Percentiles rank a stretch among this genome's conserved stretches.
phyloP scores from a whole-genome alignment of 345 rosid species.

The Pistacia integerrima region DNA sequence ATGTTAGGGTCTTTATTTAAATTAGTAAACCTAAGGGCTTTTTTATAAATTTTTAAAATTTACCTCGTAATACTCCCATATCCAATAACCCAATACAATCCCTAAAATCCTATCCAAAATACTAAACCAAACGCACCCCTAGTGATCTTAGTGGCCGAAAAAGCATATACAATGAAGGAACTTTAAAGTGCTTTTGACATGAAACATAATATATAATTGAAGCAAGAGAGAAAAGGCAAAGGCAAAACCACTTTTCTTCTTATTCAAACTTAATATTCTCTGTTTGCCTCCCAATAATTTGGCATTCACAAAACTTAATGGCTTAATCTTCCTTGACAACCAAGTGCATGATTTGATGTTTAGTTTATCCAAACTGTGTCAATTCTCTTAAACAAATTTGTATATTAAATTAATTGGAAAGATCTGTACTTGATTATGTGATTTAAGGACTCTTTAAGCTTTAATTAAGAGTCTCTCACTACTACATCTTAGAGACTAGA shows the following conservation, averaged over 20 bases:
- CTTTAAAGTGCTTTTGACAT: slow-evolving; percentile 10
- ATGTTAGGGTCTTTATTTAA: too few relatives aligned
- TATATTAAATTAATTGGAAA: too few relatives aligned
- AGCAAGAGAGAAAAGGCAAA: slow-evolving; percentile 1
- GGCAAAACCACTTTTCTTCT: slow-evolving; percentile 11
- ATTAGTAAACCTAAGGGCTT: too few relatives aligned
- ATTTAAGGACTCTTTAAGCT: too few relatives aligned
- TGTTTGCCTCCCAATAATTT: slow-evolving; percentile 18
- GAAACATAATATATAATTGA: background rate
- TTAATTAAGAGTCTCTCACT: too few relatives aligned
- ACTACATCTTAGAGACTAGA: too few relatives aligned
- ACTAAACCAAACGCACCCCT: too few relatives aligned
- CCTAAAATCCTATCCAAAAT: too few relatives aligned
- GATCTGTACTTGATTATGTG: too few relatives aligned
- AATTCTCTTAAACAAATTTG: background rate
- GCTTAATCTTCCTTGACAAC: background rate
- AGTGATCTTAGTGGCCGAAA: slow-evolving; percentile 12
- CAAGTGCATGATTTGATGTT: background rate
- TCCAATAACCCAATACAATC: too few relatives aligned
- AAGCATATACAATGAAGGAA: slow-evolving; percentile 5
- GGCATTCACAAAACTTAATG: background rate
- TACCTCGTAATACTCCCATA: too few relatives aligned
- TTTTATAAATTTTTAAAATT: too few relatives aligned
- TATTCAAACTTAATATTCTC: background rate
- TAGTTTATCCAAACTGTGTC: background rate